Percentiles rank a stretch among this genome's conserved stretches.
phyloP scores from a whole-genome alignment of 1,139 yeast genomes.

The Debaryomyces coudertii region DNA sequence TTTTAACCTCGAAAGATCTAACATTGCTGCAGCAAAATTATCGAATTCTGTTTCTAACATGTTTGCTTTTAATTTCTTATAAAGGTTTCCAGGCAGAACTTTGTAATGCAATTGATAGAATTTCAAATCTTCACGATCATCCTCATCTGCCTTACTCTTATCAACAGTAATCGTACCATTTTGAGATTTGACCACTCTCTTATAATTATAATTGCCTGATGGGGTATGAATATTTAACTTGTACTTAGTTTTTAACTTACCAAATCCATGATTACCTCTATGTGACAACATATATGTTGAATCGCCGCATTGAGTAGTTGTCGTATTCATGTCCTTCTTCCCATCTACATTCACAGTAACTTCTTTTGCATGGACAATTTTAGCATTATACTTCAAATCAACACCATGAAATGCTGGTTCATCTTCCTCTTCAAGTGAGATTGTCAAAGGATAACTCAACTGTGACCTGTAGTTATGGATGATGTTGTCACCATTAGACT shows the following conservation, averaged over 20 bases:
- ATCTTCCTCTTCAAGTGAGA: conserved; percentile 15
- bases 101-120: neutral
- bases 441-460: conserved; percentile 28
- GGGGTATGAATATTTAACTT: conserved; percentile 33
- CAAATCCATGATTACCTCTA: conserved; percentile 56
- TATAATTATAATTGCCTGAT: conserved; percentile 30
- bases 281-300: conserved; percentile 49
- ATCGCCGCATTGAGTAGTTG: conserved; percentile 46
- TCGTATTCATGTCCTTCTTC: conserved; percentile 21
- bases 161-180: conserved; percentile 41
- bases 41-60: neutral
- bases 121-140: neutral
- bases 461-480: conserved; percentile 22
- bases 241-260: conserved; percentile 43
- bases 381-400: conserved; percentile 24
- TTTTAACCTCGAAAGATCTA: neutral
- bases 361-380: conserved; percentile 20
- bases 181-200: conserved; percentile 45
- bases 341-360: conserved; percentile 24
- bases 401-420: conserved; percentile 15
- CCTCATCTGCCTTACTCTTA: conserved; percentile 9
- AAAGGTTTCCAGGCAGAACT: neutral
- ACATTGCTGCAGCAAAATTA: neutral
- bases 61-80: neutral
- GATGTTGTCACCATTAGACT: conserved; percentile 10